phyloP scores from a whole-genome alignment of 306 rosid genomes.

The Quercus variabilis region DNA sequence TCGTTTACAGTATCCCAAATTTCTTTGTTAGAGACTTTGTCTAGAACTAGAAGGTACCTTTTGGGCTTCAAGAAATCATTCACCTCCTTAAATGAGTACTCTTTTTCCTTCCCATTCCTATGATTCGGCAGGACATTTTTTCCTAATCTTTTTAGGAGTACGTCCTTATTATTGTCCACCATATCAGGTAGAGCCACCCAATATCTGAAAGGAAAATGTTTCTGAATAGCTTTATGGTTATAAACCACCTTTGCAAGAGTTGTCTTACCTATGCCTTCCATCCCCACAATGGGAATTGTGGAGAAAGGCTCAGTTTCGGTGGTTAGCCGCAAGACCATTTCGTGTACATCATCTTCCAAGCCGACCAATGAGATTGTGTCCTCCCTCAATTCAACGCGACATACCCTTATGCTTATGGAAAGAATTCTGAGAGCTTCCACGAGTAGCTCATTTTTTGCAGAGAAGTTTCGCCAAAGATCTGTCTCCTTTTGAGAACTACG shows the following conservation, averaged over 20 bases:
- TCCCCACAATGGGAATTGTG: constrained; percentile 13
- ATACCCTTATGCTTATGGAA: not conserved
- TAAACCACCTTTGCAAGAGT: constrained; percentile 10
- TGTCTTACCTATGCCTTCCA: constrained; percentile 17
- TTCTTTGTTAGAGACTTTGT: not conserved
- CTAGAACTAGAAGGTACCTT: constrained; percentile 5
- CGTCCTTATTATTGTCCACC: too few relatives aligned
- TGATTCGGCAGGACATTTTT: too few relatives aligned
- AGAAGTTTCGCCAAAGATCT: too few relatives aligned
- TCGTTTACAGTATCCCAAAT: not conserved
- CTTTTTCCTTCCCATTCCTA: too few relatives aligned
- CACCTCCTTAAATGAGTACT: too few relatives aligned
- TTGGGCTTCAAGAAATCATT: too few relatives aligned
- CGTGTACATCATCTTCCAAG: constrained; percentile 4
- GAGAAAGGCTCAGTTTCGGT: not conserved
- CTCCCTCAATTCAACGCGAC: not conserved
- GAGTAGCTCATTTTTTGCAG: too few relatives aligned
- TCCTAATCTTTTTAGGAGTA: too few relatives aligned
- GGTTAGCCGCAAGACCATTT: not conserved
- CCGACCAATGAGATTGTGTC: constrained; percentile 17
- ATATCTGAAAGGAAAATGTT: not conserved
- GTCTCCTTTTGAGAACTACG: too few relatives aligned
- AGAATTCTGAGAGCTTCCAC: not conserved
- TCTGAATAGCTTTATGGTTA: not conserved
- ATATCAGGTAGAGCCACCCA: not conserved